These are phyloP conservation scores for Hanseniaspora osmophila DNA, from an alignment of 805 yeast genomes.

Conservation along the genomic window DNA sequence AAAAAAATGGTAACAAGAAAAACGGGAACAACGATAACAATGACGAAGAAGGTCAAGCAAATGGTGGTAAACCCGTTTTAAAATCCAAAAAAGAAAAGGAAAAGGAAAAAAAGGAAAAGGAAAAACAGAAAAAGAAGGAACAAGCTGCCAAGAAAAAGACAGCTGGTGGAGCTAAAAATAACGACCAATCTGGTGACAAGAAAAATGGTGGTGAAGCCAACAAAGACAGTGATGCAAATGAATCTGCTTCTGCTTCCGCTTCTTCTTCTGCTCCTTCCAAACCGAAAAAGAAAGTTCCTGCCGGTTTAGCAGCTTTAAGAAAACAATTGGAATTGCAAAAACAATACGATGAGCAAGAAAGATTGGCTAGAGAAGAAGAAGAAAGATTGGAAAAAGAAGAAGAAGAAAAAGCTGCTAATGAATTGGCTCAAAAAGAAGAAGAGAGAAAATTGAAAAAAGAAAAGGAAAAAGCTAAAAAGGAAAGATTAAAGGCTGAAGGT, in stretches of 20 bases:
- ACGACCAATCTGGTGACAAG: conserved; percentile 38
- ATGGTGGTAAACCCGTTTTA: conserved; percentile 47
- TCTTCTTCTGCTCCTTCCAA: conserved; percentile 21
- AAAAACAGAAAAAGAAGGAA: conserved; percentile 49
- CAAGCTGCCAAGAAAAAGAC: conserved; percentile 32
- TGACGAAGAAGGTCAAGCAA: conserved; percentile 42
- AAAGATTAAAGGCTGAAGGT: conserved; percentile 92
- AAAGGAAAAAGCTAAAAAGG: conserved; percentile 73
- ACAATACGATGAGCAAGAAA: conserved; percentile 75
- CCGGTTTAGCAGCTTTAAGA: conserved; percentile 82
- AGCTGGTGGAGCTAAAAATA: conserved; percentile 43
- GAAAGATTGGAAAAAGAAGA: conserved; percentile 35
- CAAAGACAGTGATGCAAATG: conserved; percentile 19
- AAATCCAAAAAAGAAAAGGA: conserved; percentile 90
- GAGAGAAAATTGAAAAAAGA: conserved; percentile 63
- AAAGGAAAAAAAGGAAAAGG: conserved; percentile 86
- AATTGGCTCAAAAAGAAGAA: conserved; percentile 37
- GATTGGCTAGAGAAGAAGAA: conserved; percentile 63
- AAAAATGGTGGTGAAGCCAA: conserved; percentile 36
- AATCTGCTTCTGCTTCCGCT: conserved; percentile 3
- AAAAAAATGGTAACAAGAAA: conserved; percentile 64
- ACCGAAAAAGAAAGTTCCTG: conserved; percentile 64
- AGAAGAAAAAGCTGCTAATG: conserved; percentile 32
- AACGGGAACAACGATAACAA: conserved; percentile 53
- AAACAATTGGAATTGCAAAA: conserved; percentile 80